Base-by-base conservation (phyloP, 176 grass and related monocot genomes). In the Paspalum vaginatum region DNA sequence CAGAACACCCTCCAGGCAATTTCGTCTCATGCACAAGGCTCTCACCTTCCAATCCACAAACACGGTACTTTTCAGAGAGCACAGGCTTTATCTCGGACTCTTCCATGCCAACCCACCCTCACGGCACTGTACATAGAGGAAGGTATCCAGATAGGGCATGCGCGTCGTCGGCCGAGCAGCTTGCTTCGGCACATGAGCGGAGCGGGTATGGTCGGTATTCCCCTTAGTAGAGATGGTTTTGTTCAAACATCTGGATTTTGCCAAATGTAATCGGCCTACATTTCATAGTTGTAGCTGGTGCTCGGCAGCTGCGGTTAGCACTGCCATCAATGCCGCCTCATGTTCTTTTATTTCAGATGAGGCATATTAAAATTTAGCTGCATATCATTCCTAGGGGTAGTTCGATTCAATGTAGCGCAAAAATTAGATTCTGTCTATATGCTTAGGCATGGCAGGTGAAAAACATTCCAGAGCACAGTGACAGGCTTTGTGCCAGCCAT, bases 241-340 rank as follows among this genome's bases (percentile, higher is more conserved):
- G 91, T 97, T 70, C 91, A 88, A 88, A 91, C 89, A 86, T 92
- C 91, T 88, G 91, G 89, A 63, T 94, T 91, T 88, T 97, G 91
- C 82, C 85, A 90, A 48, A 88, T 94, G 91, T 97, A 91, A 91
- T 87, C 58, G 58, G 65, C 24, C 59, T 59, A 52, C 58, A 86
- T 68, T 77, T 82, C 26, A 77, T 86, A 86, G 88, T 59, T 82
- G 79, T 89, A 82, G 83, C 50, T 82, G 88, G 83, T 82, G 65
- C 68, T 53, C 7, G 73, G 83, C 60, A 77, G 72, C 66, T 82
- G 83, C 45, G 59, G 73, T 78, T 82, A 61, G 44, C 65, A 66
- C 51, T 66, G 73, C 50, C 9, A 41, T 78, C 67, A 72, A 89
- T 89, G 77, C 53, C 24, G 88, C 88, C 83, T 89, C 83, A 82